Base-by-base conservation (phyloP, 2,329 filamentous ascomycete genomes). In the Tolypocladium guangdongense region DNA sequence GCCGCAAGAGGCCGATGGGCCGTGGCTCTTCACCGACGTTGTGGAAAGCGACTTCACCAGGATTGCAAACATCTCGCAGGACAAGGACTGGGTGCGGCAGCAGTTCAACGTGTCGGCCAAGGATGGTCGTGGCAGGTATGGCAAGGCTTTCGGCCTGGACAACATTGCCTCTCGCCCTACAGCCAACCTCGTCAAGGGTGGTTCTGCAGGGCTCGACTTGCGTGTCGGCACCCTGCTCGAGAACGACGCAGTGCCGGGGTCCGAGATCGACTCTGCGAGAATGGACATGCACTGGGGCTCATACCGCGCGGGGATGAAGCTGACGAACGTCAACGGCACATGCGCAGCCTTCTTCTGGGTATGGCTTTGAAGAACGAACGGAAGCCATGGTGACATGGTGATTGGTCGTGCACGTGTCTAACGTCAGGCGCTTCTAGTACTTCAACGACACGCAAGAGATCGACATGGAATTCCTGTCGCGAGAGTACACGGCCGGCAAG, bases 331-430 rank as follows among this genome's bases (percentile, higher is more conserved):
- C 7, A 69, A 74, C 1, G 87, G 87, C 30, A 91, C 88, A 1
- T 91, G 87, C 65, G 83, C 80, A 33, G 87, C 87, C 7, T 90
- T 91, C 70, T 91, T 90, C 68, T 92, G 86, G 82, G 84, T 88
- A 64, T 38, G 52, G 32, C 35, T 8, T n/a, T n/a, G n/a, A 24
- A 16, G 41, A 49, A 22, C 2, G 33, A 20, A 46, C 16, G n/a
- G 12, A 24, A 24, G 14, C 12, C 11, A 16, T 24, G 2, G 33
- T 27, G 7, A 18, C 27, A 33, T 4, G 38, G 51, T 36, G 39
- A 22, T 12, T 16, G n/a, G 12, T 27, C 10, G n/a, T n/a, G 39
- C 20, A 32, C 7, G 51, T 16, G 22, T 41, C 51, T 52, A 47
- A 56, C 39, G 35, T 7, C 46, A 30, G 30, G 10, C 38, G 30